Evolutionary conservation across 352 stramenopile genomes (phyloP).

Genomic region (Pythium insidiosum): DNA sequence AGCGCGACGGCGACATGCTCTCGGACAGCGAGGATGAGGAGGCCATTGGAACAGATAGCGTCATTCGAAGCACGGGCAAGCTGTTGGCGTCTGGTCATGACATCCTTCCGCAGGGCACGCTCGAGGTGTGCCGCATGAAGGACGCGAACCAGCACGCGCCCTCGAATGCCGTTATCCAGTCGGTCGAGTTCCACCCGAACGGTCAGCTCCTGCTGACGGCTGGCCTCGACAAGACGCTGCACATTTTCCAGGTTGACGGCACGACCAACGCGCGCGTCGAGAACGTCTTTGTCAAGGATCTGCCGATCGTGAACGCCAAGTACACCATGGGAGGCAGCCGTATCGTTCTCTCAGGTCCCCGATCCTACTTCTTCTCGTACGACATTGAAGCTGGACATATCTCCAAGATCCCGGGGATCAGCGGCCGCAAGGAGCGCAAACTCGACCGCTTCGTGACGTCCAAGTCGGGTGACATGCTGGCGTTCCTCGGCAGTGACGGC

Average conservation of each 20-base stretch:
- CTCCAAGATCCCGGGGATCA: slow-evolving; percentile 86
- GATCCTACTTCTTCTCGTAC: slow-evolving; percentile 96
- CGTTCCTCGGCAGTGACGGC: slow-evolving; percentile 94
- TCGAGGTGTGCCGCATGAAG: slow-evolving; percentile 77
- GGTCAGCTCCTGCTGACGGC: slow-evolving; percentile 84
- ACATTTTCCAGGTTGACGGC: slow-evolving; percentile 90
- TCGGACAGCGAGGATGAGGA: slow-evolving; percentile 64
- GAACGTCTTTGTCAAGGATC: slow-evolving; percentile 85
- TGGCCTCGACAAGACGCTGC: slow-evolving; percentile 90
- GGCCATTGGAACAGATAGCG: slow-evolving; percentile 26
- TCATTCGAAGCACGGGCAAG: slow-evolving; percentile 47
- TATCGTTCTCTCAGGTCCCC: slow-evolving; percentile 88
- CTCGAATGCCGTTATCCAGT: slow-evolving; percentile 79
- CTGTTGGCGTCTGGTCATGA: slow-evolving; percentile 46
- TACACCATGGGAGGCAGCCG: slow-evolving; percentile 76
- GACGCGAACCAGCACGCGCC: slow-evolving; percentile 89
- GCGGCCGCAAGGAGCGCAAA: slow-evolving; percentile 87
- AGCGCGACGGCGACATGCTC: slow-evolving; percentile 16
- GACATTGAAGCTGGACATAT: slow-evolving; percentile 90
- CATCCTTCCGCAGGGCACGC: slow-evolving; percentile 42
- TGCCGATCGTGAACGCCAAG: slow-evolving; percentile 83
- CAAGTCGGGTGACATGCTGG: slow-evolving; percentile 82
- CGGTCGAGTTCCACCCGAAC: slow-evolving; percentile 87
- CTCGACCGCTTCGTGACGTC: slow-evolving; percentile 89
- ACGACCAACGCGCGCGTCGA: slow-evolving; percentile 85